phyloP scores from a whole-genome alignment of 495 filamentous ascomycete genomes.

The Articulospora tetracladia region DNA sequence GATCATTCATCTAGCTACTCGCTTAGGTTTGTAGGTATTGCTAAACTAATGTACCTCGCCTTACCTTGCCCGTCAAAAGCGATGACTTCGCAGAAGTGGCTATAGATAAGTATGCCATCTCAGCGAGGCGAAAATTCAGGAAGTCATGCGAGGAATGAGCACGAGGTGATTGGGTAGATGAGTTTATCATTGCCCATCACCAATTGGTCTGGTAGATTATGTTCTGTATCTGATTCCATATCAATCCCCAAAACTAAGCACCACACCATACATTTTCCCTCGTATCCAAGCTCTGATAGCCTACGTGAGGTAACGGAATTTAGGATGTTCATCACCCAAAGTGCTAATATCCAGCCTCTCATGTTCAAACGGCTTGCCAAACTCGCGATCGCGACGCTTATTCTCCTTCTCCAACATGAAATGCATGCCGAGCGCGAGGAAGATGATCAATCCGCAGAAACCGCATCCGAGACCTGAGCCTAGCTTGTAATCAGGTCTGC shows the following conservation, averaged over 20 bases:
- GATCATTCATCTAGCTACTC: no score
- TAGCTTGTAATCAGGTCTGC: slow-evolving; percentile 24
- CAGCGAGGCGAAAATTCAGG: no score
- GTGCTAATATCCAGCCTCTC: background rate
- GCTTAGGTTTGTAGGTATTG: no score
- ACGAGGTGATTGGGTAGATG: no score
- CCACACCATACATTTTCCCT: background rate
- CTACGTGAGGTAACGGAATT: slow-evolving; percentile 8
- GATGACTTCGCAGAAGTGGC: no score
- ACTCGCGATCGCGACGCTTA: slow-evolving; percentile 25
- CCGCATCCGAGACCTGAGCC: slow-evolving; percentile 31
- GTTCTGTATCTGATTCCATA: background rate
- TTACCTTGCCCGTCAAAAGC: no score
- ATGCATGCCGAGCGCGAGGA: slow-evolving; percentile 29
- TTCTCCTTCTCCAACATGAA: slow-evolving; percentile 28
- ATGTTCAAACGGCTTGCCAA: slow-evolving; percentile 16
- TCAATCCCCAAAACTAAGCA: background rate
- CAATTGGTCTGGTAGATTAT: no score
- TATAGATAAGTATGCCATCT: no score
- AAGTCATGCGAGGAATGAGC: no score
- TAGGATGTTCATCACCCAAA: slow-evolving; percentile 6
- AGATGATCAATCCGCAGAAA: slow-evolving; percentile 28
- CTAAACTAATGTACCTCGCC: no score
- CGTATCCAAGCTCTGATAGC: background rate
- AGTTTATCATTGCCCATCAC: no score